Evolutionary conservation across 2,329 filamentous ascomycete genomes (phyloP).

Genomic region (Penicillium decumbens): DNA sequence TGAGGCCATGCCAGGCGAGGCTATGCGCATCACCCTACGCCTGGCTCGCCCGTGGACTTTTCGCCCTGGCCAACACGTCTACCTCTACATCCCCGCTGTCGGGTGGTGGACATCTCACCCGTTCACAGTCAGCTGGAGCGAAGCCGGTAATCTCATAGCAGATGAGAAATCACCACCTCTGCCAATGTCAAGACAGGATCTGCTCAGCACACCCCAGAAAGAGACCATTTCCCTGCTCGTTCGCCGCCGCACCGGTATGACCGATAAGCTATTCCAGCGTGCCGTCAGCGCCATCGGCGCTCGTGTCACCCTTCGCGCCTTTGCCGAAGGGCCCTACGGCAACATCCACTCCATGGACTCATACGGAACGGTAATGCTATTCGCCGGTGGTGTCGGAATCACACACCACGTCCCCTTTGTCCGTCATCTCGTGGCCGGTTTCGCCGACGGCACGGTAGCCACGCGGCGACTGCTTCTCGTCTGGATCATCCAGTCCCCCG

Average conservation of each 20-base stretch:
- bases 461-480: slow-evolving; percentile 77
- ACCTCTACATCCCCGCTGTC: slow-evolving; percentile 64
- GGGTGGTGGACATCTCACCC: slow-evolving; percentile 70
- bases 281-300: slow-evolving; percentile 54
- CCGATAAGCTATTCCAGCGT: slow-evolving; percentile 70
- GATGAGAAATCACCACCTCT: slow-evolving; percentile 37
- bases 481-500: slow-evolving; percentile 87
- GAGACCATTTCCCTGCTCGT: slow-evolving; percentile 74
- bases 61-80: slow-evolving; percentile 68
- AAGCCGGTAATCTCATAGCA: slow-evolving; percentile 49
- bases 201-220: slow-evolving; percentile 45
- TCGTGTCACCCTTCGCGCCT: slow-evolving; percentile 61
- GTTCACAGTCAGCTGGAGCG: slow-evolving; percentile 72
- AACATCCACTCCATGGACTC: slow-evolving; percentile 81
- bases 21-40: slow-evolving; percentile 64
- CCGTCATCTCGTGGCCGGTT: slow-evolving; percentile 67
- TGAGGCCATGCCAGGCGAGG: slow-evolving; percentile 65
- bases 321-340: slow-evolving; percentile 85
- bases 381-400: slow-evolving; percentile 90
- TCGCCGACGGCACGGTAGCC: slow-evolving; percentile 66
- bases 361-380: slow-evolving; percentile 85
- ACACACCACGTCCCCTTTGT: slow-evolving; percentile 91
- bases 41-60: slow-evolving; percentile 64
- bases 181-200: slow-evolving; percentile 49
- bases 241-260: slow-evolving; percentile 82